These are phyloP conservation scores for Colletotrichum paranaense DNA, from an alignment of 2,329 filamentous ascomycete species.

Conservation along the genomic window DNA sequence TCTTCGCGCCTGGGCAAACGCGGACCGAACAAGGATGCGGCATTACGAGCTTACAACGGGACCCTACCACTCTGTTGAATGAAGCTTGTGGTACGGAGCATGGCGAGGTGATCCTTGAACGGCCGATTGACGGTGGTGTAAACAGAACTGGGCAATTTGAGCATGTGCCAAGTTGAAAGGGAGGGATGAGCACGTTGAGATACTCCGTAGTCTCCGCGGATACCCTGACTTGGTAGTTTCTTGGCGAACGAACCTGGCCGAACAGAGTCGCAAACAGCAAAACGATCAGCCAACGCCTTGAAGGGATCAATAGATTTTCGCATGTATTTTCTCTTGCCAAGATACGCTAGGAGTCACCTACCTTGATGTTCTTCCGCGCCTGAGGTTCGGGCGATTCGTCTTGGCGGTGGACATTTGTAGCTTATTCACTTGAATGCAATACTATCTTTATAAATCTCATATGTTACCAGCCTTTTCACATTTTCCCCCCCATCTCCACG, in stretches of 20 bases:
- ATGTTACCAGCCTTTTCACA: no score
- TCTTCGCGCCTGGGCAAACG: constrained; percentile 17
- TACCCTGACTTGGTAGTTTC: not conserved
- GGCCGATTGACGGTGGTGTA: not conserved
- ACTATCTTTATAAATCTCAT: not conserved
- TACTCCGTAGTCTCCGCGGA: not conserved
- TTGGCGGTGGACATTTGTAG: not conserved
- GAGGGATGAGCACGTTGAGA: constrained; percentile 1
- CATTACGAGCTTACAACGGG: not conserved
- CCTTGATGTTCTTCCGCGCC: not conserved
- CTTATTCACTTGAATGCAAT: not conserved
- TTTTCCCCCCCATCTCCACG: no score
- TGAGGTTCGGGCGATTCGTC: not conserved
- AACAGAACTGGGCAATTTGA: not conserved
- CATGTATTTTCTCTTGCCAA: constrained; percentile 2
- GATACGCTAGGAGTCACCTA: not conserved
- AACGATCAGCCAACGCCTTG: not conserved
- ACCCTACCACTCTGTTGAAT: not conserved
- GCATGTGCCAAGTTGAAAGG: not conserved
- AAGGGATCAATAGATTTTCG: not conserved
- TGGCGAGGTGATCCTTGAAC: not conserved
- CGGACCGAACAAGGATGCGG: not conserved
- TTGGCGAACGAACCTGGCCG: constrained; percentile 11
- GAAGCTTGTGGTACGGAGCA: not conserved
- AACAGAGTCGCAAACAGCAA: not conserved